phyloP scores from a whole-genome alignment of 768 basidiomycete genomes.

The Russula sp. region DNA sequence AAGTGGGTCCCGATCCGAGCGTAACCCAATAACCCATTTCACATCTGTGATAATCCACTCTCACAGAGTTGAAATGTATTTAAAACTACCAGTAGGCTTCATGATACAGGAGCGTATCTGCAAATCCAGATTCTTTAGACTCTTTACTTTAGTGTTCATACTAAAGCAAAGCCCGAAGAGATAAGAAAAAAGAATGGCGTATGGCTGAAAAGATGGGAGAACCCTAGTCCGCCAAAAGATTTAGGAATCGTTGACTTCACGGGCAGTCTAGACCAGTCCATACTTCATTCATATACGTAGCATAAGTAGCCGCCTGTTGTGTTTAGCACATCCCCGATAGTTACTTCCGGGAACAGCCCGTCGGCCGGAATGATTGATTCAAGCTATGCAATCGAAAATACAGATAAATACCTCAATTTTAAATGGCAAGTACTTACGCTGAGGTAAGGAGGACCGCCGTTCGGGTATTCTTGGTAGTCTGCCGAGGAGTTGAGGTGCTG shows the following conservation, averaged over 20 bases:
- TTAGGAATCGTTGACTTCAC: no score
- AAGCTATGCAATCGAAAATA: conserved; percentile 28
- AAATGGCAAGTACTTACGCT: conserved; percentile 23
- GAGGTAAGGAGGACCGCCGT: conserved; percentile 32
- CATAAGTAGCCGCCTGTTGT: conserved; percentile 38
- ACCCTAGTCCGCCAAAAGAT: no score
- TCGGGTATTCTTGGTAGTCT: conserved; percentile 21
- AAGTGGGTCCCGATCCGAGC: no score
- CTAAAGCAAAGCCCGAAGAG: no score
- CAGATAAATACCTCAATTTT: neutral
- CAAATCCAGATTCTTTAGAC: neutral
- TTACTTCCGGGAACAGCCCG: conserved; percentile 33
- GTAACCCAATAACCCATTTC: no score
- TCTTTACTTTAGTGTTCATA: neutral
- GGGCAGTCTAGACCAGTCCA: no score
- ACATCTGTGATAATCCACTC: no score
- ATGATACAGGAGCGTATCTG: no score
- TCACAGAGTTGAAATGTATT: no score
- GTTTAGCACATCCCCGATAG: conserved; percentile 35
- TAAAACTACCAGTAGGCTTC: no score
- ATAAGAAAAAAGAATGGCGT: no score
- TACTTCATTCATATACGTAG: conserved; percentile 35
- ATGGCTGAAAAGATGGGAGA: no score
- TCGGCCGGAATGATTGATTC: conserved; percentile 30
- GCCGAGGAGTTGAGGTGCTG: conserved; percentile 32